A percentile compares a stretch with the other conserved stretches of the same genome.
Conservation (phyloP, 148 eudicot genomes). For the Simmondsia chinensis region DNA sequence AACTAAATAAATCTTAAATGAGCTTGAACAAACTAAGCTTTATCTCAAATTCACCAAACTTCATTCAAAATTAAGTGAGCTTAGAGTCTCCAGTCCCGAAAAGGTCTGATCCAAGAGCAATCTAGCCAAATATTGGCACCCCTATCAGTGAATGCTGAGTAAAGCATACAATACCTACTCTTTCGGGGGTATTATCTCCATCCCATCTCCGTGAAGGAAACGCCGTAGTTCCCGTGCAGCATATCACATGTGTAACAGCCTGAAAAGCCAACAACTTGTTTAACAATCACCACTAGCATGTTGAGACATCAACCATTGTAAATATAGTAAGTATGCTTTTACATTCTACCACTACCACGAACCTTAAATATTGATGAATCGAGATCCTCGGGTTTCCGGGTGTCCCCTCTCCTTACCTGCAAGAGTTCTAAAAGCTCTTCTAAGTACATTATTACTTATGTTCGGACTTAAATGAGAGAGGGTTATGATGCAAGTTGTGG, state of each 20-base stretch:
- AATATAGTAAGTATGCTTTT: neutral
- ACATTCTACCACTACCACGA: constrained; percentile 14
- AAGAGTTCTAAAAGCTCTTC: constrained; percentile 24
- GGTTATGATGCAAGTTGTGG: no score
- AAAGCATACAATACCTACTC: no score
- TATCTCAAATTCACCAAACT: no score
- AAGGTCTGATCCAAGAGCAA: no score
- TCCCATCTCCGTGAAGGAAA: constrained; percentile 97
- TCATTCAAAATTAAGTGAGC: no score
- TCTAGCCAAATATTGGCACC: no score
- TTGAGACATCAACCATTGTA: neutral
- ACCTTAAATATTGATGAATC: constrained; percentile 86
- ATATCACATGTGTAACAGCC: constrained; percentile 96
- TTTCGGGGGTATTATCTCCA: constrained; percentile 93
- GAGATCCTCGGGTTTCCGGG: constrained; percentile 60
- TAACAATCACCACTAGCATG: neutral
- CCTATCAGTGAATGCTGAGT: no score
- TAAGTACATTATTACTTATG: no score
- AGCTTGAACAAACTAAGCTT: no score
- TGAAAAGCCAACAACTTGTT: constrained; percentile 17
- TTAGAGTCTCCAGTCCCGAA: no score
- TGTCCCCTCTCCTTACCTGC: constrained; percentile 76
- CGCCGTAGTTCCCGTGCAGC: constrained; percentile 97
- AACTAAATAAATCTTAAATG: no score
- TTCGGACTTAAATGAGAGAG: no score